phyloP scores from a whole-genome alignment of 192 early-diverging fungal genomes.

The Lobosporangium transversale region DNA sequence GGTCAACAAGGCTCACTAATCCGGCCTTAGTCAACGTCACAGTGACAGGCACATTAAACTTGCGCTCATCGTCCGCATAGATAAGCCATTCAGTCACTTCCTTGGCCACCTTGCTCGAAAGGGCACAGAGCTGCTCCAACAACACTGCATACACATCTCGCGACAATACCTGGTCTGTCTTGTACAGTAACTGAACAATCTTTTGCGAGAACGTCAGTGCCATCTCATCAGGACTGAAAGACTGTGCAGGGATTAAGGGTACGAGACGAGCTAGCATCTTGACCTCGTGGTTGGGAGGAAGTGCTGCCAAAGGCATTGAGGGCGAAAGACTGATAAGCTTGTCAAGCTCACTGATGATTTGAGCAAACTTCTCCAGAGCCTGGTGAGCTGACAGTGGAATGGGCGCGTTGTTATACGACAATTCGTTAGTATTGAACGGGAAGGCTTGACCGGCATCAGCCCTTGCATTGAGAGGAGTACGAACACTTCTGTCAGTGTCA shows the following conservation, averaged over 20 bases:
- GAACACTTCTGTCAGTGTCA: slow-evolving; percentile 35
- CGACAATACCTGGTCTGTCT: slow-evolving; percentile 75
- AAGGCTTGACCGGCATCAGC: slow-evolving; percentile 30
- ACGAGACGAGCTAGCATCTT: slow-evolving; percentile 78
- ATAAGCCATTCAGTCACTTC: slow-evolving; percentile 94
- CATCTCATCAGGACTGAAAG: slow-evolving; percentile 80
- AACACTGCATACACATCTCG: slow-evolving; percentile 86
- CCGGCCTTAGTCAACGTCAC: slow-evolving; percentile 83
- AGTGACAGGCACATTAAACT: slow-evolving; percentile 88
- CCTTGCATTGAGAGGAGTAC: slow-evolving; percentile 39
- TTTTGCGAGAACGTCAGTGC: slow-evolving; percentile 91
- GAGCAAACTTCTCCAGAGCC: slow-evolving; percentile 68
- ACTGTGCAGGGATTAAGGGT: slow-evolving; percentile 72
- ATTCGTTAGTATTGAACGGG: slow-evolving; percentile 37
- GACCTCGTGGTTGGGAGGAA: slow-evolving; percentile 85
- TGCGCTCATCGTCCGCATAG: slow-evolving; percentile 95
- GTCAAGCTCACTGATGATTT: slow-evolving; percentile 83
- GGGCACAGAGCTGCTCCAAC: slow-evolving; percentile 86
- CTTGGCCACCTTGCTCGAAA: slow-evolving; percentile 79
- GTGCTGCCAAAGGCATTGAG: slow-evolving; percentile 63
- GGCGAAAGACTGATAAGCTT: slow-evolving; percentile 68
- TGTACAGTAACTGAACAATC: slow-evolving; percentile 87
- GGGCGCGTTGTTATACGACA: slow-evolving; percentile 24
- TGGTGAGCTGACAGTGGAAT: slow-evolving; percentile 59
- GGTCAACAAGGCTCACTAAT: slow-evolving; percentile 79